Percentiles rank a stretch among this genome's conserved stretches.
Conservation (phyloP, 495 filamentous ascomycete genomes). For the Evernia prunastri region DNA sequence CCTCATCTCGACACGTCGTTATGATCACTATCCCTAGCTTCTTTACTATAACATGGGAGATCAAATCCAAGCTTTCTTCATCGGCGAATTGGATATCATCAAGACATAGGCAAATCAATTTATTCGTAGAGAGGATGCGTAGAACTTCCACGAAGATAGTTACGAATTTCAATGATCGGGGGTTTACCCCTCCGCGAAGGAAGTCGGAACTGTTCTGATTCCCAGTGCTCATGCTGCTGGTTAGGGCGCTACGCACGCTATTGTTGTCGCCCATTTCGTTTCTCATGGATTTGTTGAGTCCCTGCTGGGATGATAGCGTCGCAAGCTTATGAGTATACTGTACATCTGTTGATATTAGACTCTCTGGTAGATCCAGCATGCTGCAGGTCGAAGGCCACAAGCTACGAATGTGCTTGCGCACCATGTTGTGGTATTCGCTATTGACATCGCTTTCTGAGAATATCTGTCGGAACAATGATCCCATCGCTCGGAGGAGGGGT, state of each 20-base stretch:
- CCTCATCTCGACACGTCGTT: conserved; percentile 25
- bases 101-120: conserved; percentile 74
- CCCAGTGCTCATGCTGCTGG: conserved; percentile 1
- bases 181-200: conserved; percentile 59
- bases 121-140: conserved; percentile 65
- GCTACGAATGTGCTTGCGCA: conserved; percentile 65
- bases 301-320: conserved; percentile 7
- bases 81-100: conserved; percentile 88
- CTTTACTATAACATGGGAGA: conserved; percentile 63
- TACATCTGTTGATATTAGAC: conserved; percentile 41
- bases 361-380: conserved; percentile 74
- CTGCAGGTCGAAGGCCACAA: conserved; percentile 73
- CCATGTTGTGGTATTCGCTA: conserved; percentile 69
- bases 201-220: conserved; percentile 43
- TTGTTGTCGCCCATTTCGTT: conserved; percentile 15
- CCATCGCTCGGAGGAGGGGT: conserved; percentile 70
- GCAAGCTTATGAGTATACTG: conserved; percentile 9
- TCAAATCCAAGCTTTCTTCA: conserved; percentile 72
- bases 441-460: conserved; percentile 84
- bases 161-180: conserved; percentile 70
- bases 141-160: conserved; percentile 82
- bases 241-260: conserved; percentile 14
- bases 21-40: conserved; percentile 74
- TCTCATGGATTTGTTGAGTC: conserved; percentile 16
- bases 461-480: conserved; percentile 80